Percentiles rank a stretch among this genome's conserved stretches.
Conservation (phyloP, 257 asterid genomes). For the Plantago major region DNA sequence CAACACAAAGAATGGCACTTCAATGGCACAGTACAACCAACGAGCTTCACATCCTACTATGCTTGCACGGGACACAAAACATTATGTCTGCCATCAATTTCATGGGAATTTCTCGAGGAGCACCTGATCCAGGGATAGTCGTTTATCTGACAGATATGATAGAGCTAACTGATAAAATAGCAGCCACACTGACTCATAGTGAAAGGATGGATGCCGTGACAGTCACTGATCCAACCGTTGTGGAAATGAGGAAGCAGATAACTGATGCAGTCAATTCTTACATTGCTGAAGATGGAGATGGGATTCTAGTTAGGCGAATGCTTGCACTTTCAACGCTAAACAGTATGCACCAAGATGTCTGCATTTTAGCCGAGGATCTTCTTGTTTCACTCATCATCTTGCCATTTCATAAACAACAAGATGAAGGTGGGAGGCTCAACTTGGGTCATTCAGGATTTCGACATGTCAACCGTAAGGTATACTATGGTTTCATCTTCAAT, state of each 20-base stretch:
- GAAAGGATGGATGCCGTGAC: conserved; percentile 44
- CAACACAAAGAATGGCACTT: conserved; percentile 78
- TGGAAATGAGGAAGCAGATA: conserved; percentile 60
- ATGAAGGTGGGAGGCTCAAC: conserved; percentile 59
- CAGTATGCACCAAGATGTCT: conserved; percentile 75
- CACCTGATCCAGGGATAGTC: conserved; percentile 60
- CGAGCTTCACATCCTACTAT: conserved; percentile 61
- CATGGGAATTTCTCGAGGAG: conserved; percentile 66
- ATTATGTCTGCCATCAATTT: conserved; percentile 51
- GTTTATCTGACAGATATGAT: conserved; percentile 74
- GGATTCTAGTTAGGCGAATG: conserved; percentile 49
- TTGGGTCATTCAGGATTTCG: conserved; percentile 68
- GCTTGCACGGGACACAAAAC: conserved; percentile 53
- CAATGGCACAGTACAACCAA: conserved; percentile 57
- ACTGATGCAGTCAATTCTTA: conserved; percentile 33
- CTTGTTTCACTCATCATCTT: conserved; percentile 54
- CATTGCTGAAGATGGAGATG: conserved; percentile 45
- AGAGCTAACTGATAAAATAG: conserved; percentile 66
- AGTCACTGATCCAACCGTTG: conserved; percentile 58
- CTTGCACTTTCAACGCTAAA: conserved; percentile 71
- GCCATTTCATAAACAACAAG: conserved; percentile 85
- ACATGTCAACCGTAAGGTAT: conserved; percentile 81
- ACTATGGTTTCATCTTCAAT: background rate
- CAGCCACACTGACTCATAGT: conserved; percentile 55
- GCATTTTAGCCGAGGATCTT: conserved; percentile 75